Conservation (phyloP, 768 basidiomycete genomes). For the Pholiota microspora region DNA sequence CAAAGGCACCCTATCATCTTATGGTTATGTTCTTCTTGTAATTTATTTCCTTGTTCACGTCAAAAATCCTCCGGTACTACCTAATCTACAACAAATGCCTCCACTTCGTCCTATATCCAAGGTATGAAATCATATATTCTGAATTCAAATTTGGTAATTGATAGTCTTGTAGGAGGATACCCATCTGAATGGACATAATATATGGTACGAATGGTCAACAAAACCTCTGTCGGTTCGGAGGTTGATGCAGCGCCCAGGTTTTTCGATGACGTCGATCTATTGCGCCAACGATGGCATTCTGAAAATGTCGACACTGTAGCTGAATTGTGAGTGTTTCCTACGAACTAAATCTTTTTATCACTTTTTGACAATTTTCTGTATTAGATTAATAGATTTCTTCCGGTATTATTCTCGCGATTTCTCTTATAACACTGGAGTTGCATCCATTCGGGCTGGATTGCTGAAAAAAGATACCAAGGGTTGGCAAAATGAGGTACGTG, state of each 20-base stretch:
- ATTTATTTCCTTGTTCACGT: constrained; percentile 98
- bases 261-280: constrained; percentile 94
- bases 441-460: constrained; percentile 86
- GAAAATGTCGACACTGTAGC: constrained; percentile 90
- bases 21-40: constrained; percentile 96
- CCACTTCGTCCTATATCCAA: constrained; percentile 84
- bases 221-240: neutral
- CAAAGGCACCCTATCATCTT: constrained; percentile 93
- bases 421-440: constrained; percentile 85
- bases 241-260: constrained; percentile 54
- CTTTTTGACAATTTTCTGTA: constrained; percentile 6
- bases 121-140: constrained; percentile 35
- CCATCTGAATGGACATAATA: constrained; percentile 77
- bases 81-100: constrained; percentile 94
- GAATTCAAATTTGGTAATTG: constrained; percentile 8
- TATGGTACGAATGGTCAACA: constrained; percentile 51
- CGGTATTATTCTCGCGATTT: constrained; percentile 95
- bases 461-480: constrained; percentile 91
- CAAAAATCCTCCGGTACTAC: constrained; percentile 94
- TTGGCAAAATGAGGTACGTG: constrained; percentile 84
- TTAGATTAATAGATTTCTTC: constrained; percentile 95
- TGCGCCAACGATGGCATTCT: constrained; percentile 92
- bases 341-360: constrained; percentile 7
- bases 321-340: constrained; percentile 67
- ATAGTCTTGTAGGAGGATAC: constrained; percentile 62